These are phyloP conservation scores for Nicotiana sylvestris DNA, from an alignment of 257 asterid genomes.

Conservation along the genomic window DNA sequence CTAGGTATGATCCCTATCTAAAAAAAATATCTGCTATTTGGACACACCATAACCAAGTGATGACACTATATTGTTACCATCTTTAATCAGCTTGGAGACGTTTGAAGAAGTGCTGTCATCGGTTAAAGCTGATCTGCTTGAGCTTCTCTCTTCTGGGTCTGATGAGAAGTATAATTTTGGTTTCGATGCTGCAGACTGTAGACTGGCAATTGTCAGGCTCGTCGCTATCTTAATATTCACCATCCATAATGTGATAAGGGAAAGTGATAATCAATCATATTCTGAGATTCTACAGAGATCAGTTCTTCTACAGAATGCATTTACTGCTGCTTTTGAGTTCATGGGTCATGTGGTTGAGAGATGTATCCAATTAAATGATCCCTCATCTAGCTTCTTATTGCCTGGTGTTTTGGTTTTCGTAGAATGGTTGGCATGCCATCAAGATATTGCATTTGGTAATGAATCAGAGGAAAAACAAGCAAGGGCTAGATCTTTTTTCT, in stretches of 20 bases:
- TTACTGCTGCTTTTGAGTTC: constrained; percentile 73
- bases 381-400: constrained; percentile 65
- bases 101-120: constrained; percentile 62
- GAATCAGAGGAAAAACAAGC: constrained; percentile 76
- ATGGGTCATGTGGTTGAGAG: constrained; percentile 75
- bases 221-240: constrained; percentile 75
- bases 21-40: not conserved
- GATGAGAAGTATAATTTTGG: constrained; percentile 66
- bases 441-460: constrained; percentile 67
- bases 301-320: constrained; percentile 81
- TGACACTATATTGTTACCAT: constrained; percentile 17
- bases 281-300: constrained; percentile 91
- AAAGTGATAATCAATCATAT: constrained; percentile 79
- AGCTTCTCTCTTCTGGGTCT: constrained; percentile 74
- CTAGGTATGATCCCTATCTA: constrained; percentile 55
- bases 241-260: constrained; percentile 71
- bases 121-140: constrained; percentile 62
- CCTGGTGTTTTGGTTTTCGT: constrained; percentile 90
- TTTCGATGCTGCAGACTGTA: constrained; percentile 60
- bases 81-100: constrained; percentile 73
- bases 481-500: constrained; percentile 62
- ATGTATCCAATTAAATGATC: constrained; percentile 76
- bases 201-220: constrained; percentile 70
- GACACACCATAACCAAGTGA: not conserved
- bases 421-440: constrained; percentile 89